phyloP scores from a whole-genome alignment of 2,329 filamentous ascomycete genomes.

The Byssoonygena ceratinophila region DNA sequence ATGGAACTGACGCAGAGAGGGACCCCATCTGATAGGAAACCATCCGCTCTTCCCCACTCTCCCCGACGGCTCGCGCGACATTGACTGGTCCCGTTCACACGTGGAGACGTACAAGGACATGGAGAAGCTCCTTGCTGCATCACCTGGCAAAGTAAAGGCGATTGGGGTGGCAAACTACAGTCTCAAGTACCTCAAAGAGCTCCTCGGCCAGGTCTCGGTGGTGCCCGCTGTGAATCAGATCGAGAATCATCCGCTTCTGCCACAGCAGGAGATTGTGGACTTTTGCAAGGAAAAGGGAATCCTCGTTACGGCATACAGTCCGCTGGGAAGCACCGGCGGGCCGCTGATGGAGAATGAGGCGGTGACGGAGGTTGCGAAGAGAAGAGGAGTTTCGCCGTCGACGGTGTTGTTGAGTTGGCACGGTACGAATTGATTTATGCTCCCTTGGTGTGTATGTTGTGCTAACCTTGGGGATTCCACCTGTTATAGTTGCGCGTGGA shows the following conservation, averaged over 20 bases:
- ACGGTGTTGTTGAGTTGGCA: conserved; percentile 38
- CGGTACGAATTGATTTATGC: conserved; percentile 21
- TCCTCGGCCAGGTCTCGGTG: conserved; percentile 49
- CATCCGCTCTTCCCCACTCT: conserved; percentile 56
- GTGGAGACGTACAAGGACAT: conserved; percentile 65
- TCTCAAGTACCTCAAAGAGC: conserved; percentile 43
- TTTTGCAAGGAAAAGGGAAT: conserved; percentile 44
- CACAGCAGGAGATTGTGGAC: conserved; percentile 44
- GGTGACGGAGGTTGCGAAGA: conserved; percentile 34
- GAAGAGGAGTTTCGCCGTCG: conserved; percentile 31
- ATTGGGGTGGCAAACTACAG: conserved; percentile 54
- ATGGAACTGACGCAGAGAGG: too few species aligned
- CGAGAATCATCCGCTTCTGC: conserved; percentile 64
- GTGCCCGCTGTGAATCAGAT: conserved; percentile 67
- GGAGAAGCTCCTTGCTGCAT: conserved; percentile 44
- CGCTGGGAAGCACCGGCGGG: conserved; percentile 35
- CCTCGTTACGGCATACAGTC: conserved; percentile 43
- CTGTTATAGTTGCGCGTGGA: conserved; percentile 13
- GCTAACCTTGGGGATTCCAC: neutral
- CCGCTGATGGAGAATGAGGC: conserved; percentile 35
- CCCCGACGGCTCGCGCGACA: conserved; percentile 62
- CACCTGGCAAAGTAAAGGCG: conserved; percentile 44
- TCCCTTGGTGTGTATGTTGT: neutral
- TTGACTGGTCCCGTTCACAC: conserved; percentile 58
- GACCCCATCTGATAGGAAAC: conserved; percentile 21